Percentiles rank a stretch among this genome's conserved stretches.
These are phyloP conservation scores for Puccinia horiana DNA, from an alignment of 1,284 basidiomycete species.

Conservation along the genomic window DNA sequence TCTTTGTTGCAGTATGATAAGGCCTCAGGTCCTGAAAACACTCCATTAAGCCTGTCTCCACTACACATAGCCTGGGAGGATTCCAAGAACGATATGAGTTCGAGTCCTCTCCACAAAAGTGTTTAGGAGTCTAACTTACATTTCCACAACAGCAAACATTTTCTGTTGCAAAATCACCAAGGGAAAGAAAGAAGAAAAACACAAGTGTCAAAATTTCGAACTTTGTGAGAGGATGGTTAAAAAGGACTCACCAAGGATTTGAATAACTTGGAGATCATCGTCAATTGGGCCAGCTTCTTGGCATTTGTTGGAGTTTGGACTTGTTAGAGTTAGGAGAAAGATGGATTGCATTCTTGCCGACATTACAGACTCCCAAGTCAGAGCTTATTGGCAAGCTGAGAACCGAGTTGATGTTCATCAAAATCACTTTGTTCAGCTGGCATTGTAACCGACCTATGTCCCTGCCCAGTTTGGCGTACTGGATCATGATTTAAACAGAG, in stretches of 20 bases:
- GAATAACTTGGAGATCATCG: conserved; percentile 44
- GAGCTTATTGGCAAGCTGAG: conserved; percentile 41
- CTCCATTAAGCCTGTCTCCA: conserved; percentile 38
- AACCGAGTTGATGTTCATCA: conserved; percentile 22
- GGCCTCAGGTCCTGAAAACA: conserved; percentile 15
- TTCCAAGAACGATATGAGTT: background rate
- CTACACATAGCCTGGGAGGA: conserved; percentile 28
- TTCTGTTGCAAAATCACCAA: conserved; percentile 8
- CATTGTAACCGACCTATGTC: conserved; percentile 43
- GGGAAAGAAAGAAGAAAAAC: background rate
- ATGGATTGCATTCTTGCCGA: conserved; percentile 31
- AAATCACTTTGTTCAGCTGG: conserved; percentile 42
- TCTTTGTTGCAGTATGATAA: conserved; percentile 47
- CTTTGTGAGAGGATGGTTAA: background rate
- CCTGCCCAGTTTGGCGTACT: conserved; percentile 44
- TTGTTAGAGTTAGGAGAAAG: conserved; percentile 19
- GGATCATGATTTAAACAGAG: background rate
- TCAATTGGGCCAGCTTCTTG: conserved; percentile 40
- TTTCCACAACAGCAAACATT: conserved; percentile 43
- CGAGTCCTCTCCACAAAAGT: background rate
- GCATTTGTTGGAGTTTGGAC: conserved; percentile 33
- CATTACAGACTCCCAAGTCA: conserved; percentile 33
- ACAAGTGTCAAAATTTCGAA: background rate
- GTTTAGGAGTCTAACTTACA: background rate
- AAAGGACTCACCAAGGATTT: conserved; percentile 47